Base-by-base conservation (phyloP, 108 stramenopile genomes). In the Nitzschia putrida region DNA sequence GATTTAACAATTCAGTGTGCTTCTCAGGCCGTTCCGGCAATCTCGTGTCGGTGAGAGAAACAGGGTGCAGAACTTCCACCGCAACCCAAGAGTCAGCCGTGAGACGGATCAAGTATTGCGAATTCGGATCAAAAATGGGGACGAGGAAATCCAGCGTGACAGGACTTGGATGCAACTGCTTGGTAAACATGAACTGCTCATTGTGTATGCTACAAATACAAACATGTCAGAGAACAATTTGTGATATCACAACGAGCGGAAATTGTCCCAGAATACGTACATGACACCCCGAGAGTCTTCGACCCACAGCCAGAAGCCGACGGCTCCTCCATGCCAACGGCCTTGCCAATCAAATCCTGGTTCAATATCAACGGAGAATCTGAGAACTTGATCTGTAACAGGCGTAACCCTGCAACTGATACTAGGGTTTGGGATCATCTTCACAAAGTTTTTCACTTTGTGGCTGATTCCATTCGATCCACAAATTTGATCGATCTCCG, bases 271-370 rank as follows among this genome's bases (percentile, higher is more conserved):
- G 3, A 34, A 34, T 34, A 34, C 29, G 29, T 34, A 34, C 29
- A 34, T 34, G 29, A 34, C 29, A 4, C 29, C 29, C 29, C 29
- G 29, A 34, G 79, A 71, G 60, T 98, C 97, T 80, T 99, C 99
- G 3, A 99, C 89, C 98, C 96, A 98, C 18, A 99, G 64, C 94
- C 95, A 97, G 56, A 93, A 99, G 13, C 83, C 83, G 73, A 97
- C 74, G 8, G 85, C 88, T 8, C 86, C 83, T 14, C 97, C 95
- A 69, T 95, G 95, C 81, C 81, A 83, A 42, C 90, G 82, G 29
- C 71, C 79, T 44, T 76, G 68, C 98, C 98, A 99, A 24, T 85
- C 81, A 76, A 98, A 99, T 40, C 71, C 72, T 14, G 96, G 91
- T 12, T 41, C 40, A 2, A 99, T 53, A 14, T 66, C 72, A 37